Evolutionary conservation across 345 rosid genomes (phyloP).

Genomic region (Eucalyptus marginata): DNA sequence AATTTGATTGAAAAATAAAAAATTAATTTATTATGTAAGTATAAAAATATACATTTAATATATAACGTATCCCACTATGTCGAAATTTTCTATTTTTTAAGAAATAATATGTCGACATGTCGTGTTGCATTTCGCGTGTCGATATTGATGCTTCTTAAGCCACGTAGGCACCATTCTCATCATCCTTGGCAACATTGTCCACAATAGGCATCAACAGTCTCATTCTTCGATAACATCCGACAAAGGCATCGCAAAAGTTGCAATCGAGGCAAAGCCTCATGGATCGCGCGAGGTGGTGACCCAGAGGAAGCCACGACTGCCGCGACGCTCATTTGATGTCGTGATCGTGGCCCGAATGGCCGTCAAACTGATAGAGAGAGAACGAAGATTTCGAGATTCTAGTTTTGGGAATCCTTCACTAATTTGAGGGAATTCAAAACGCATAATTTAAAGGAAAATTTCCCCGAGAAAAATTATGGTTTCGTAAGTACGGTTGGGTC

Average conservation of each 20-base stretch:
- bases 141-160: accelerated
- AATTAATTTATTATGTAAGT: too few species aligned
- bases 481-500: not conserved
- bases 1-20: too few species aligned
- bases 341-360: not conserved
- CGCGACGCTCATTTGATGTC: not conserved
- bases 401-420: not conserved
- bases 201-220: not conserved
- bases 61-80: accelerated
- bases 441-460: too few species aligned
- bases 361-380: not conserved
- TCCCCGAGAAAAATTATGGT: not conserved
- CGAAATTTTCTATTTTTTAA: too few species aligned
- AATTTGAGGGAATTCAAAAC: not conserved
- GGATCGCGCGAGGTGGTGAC: not conserved
- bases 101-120: accelerated
- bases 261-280: not conserved
- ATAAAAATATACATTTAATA: too few species aligned
- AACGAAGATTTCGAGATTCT: not conserved
- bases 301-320: not conserved
- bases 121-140: accelerated
- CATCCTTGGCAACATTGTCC: not conserved
- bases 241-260: not conserved
- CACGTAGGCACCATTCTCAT: not conserved
- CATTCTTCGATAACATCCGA: not conserved